Base-by-base conservation (phyloP, 169 alveolate species). In the Sarcocystis neurona region DNA sequence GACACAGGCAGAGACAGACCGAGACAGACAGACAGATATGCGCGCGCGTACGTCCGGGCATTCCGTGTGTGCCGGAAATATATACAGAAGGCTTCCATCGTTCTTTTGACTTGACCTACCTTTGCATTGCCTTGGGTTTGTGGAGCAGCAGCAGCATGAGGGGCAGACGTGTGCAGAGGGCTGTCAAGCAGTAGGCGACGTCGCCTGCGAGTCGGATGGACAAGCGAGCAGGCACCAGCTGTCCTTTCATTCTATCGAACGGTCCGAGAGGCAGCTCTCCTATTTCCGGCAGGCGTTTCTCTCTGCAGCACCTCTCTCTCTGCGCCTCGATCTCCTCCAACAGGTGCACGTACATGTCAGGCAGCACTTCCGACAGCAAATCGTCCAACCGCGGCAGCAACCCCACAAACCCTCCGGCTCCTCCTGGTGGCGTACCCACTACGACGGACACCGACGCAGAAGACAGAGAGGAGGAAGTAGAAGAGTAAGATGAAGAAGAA, bases 171-270 rank as follows among this genome's bases (percentile, higher is more conserved):
- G 90, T 32, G 66, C 50, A 70, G 32, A 86, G 75, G 46, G 90
- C 90, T 10, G 74, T 70, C 27, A 86, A 44, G 79, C 90, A 86
- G 79, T 86, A 86, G 27, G 90, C 90, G 1, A 68, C 84, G n/a
- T 86, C 90, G 0, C 90, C 90, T 1, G 80, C 85, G 44, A 86
- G 86, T 12, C 90, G 84, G 41, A 86, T 79, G 32, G 90, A 86
- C 0, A 86, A 68, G 41, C 30, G 58, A 8, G 90, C 72, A 23
- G 90, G 90, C 30, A 75, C 75, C 46, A 86, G 63, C 66, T 86
- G 90, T 0, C 90, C 90, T 12, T 10, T 30, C 1, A 23, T 85
- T 12, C 90, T 34, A 41, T 74, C 41, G 43, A 86, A 27, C 47
- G n/a, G 1, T 41, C 90, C 90, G 0, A 86, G 48, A 0, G 90